Evolutionary conservation across 2,329 filamentous ascomycete genomes (phyloP), one percentile per base, ranked within the genome.

Genomic region (Colletotrichum paranaense): DNA sequence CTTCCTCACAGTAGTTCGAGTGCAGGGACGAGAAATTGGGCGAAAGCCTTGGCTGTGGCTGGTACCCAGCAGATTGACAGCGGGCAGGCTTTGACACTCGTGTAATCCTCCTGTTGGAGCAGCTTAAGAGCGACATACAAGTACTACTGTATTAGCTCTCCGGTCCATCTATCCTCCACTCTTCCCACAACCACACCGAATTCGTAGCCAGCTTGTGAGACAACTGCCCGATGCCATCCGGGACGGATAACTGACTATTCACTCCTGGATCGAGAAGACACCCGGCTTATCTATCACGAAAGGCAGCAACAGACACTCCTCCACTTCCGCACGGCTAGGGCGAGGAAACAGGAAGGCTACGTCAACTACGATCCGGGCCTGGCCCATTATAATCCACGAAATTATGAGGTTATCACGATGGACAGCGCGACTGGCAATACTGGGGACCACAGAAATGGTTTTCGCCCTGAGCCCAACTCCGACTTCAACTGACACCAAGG

Each of bases 331-430:
- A 12, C 52, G 22, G n/a, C n/a, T 26, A n/a, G 28, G 35, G 26
- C 19, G 9, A 11, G 26, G 11, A 19, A 32, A 16, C 28, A 49
- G 59, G 26, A 22, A n/a, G 19, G 19, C 16, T 52, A 22, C n/a
- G 22, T 16, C n/a, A 63, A n/a, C 56, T 11, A 32, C 7, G 11
- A n/a, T 19, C 26, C 38, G 32, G 7, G 24, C 49, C 30, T 35
- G 11, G 42, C 28, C 30, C 26, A 24, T 30, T 56, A 32, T 24
- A 53, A 53, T 24, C 7, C 14, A 22, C 12, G 16, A 12, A 55
- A 55, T 24, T 38, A 73, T 73, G 67, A 66, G 38, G 60, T 59
- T 66, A 26, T 57, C 60, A 16, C n/a, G 16, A 30, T 71, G 67
- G 67, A 64, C 42, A 55, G 55, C 2, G 19, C 42, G 19, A 19